Evolutionary conservation across 495 filamentous ascomycete species (phyloP).

Genomic region (Tuber brumale): DNA sequence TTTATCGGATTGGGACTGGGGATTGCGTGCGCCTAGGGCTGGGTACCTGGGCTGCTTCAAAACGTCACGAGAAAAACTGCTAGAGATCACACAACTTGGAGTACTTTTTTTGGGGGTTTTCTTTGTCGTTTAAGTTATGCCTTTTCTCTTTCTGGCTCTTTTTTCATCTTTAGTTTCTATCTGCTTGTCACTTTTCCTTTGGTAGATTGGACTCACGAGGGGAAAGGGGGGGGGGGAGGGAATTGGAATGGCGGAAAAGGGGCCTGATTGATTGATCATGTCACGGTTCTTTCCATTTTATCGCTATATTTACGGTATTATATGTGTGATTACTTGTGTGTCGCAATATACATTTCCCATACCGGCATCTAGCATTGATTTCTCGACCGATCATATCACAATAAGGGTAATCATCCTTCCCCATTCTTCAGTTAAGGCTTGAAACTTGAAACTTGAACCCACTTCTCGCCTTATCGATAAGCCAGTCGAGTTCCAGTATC

Average conservation of each 20-base stretch:
- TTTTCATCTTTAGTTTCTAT: conserved; percentile 8
- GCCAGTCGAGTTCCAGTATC: background rate
- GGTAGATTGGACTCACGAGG: background rate
- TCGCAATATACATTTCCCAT: background rate
- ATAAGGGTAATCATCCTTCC: background rate
- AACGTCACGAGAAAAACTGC: conserved; percentile 9
- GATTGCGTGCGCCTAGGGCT: conserved; percentile 35
- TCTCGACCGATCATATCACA: background rate
- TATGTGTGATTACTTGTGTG: background rate
- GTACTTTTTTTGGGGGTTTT: background rate
- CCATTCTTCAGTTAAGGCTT: background rate
- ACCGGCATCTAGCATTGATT: background rate
- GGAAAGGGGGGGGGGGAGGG: background rate
- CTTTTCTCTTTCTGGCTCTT: conserved; percentile 11
- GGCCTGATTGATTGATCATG: background rate
- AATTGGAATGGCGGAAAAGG: background rate
- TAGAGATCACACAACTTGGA: conserved; percentile 15
- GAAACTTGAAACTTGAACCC: background rate
- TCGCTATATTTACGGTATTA: background rate
- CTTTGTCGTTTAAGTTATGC: background rate
- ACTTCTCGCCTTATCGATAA: background rate
- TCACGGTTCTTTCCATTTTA: background rate
- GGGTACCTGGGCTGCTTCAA: conserved; percentile 19
- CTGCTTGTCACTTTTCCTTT: conserved; percentile 9
- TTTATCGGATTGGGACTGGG: conserved; percentile 23